Conservation (phyloP, 495 filamentous ascomycete genomes). For the Penicillium cataractarum region DNA sequence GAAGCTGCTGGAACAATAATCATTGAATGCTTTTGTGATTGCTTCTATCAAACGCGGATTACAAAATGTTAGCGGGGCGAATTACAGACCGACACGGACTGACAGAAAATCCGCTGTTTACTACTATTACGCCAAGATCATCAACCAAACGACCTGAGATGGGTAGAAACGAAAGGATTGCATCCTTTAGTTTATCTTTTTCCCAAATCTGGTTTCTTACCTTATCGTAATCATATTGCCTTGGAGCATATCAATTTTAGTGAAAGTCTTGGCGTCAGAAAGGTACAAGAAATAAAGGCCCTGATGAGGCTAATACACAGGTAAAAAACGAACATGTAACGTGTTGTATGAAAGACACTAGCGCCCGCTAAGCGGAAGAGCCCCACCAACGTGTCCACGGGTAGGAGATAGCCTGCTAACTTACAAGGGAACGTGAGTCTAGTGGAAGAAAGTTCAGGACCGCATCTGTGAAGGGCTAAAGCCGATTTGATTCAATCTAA, state of each 20-base stretch:
- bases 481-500: not conserved
- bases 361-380: conserved; percentile 13
- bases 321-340: conserved; percentile 14
- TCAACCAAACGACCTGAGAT: conserved; percentile 15
- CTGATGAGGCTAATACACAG: conserved; percentile 15
- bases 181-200: conserved; percentile 10
- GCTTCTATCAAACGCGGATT: conserved; percentile 16
- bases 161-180: conserved; percentile 15
- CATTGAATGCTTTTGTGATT: conserved; percentile 9
- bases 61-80: conserved; percentile 15
- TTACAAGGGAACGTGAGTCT: not conserved
- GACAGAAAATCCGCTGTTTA: conserved; percentile 16
- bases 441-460: no score
- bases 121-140: conserved; percentile 18
- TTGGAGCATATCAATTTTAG: conserved; percentile 26
- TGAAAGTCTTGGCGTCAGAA: conserved; percentile 26
- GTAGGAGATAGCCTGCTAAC: conserved; percentile 3
- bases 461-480: not conserved
- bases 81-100: conserved; percentile 14
- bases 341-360: conserved; percentile 22
- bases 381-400: conserved; percentile 2
- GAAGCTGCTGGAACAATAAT: conserved; percentile 12
- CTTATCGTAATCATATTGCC: conserved; percentile 28
- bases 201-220: conserved; percentile 2
- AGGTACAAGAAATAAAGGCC: conserved; percentile 20